Percentiles rank a stretch among this genome's conserved stretches.
Conservation (phyloP, 1,284 basidiomycete genomes). For the Polyporus tsugae region DNA sequence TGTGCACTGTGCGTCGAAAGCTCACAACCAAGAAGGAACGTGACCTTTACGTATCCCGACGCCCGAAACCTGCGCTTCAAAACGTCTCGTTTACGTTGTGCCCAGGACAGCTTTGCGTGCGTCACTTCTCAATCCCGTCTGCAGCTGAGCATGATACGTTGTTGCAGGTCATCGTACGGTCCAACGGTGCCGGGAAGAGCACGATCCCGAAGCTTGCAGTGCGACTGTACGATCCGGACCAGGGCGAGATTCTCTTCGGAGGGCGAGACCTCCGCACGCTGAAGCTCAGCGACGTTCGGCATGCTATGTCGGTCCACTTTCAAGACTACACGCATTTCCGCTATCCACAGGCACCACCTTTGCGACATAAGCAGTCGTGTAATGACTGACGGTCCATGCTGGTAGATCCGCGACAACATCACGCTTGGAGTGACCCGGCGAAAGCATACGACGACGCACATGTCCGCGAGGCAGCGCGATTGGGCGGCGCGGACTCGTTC, state of each 20-base stretch:
- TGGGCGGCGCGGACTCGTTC: conserved; percentile 74
- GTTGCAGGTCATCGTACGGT: conserved; percentile 66
- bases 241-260: conserved; percentile 73
- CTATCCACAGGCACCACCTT: conserved; percentile 59
- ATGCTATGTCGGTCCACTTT: conserved; percentile 74
- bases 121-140: neutral
- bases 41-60: conserved; percentile 74
- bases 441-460: conserved; percentile 56
- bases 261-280: conserved; percentile 67
- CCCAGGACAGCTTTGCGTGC: conserved; percentile 73
- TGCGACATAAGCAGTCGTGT: neutral
- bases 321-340: conserved; percentile 82
- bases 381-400: neutral
- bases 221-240: conserved; percentile 72
- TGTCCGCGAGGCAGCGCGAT: conserved; percentile 66
- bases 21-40: conserved; percentile 41
- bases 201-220: conserved; percentile 78
- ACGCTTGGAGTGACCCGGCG: conserved; percentile 69
- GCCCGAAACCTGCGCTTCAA: conserved; percentile 60
- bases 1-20: too few species aligned
- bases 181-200: conserved; percentile 81
- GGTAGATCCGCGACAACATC: conserved; percentile 79
- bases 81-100: conserved; percentile 75
- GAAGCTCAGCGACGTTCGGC: conserved; percentile 66
- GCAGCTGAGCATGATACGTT: neutral